These are phyloP conservation scores for Jimgerdemannia lactiflua DNA, from an alignment of 192 early-diverging fungal genomes.

Conservation along the genomic window DNA sequence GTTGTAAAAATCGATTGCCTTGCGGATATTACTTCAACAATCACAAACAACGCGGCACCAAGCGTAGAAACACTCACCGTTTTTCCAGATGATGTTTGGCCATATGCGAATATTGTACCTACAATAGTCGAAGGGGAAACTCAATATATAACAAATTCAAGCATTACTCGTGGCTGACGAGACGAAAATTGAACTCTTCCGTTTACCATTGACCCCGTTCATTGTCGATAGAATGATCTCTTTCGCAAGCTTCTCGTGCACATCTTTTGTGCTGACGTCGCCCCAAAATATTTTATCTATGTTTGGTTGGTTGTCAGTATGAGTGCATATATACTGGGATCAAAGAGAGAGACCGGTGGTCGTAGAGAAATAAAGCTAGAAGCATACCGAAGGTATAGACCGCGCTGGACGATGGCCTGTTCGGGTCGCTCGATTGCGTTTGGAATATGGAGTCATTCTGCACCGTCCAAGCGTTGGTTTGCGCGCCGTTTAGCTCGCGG, in stretches of 20 bases:
- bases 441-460: slow-evolving; percentile 11
- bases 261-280: slow-evolving; percentile 28
- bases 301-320: background rate
- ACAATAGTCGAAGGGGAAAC: background rate
- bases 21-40: background rate
- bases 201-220: slow-evolving; percentile 90
- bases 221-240: slow-evolving; percentile 57
- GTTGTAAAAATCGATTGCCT: slow-evolving; percentile 14
- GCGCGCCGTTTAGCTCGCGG: slow-evolving; percentile 49
- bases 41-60: background rate
- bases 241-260: slow-evolving; percentile 36
- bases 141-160: background rate
- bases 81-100: slow-evolving; percentile 96
- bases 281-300: slow-evolving; percentile 28
- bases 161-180: background rate
- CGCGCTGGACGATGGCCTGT: background rate
- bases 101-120: slow-evolving; percentile 98
- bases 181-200: background rate
- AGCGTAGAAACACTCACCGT: slow-evolving; percentile 49
- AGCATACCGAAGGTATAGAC: slow-evolving; percentile 1
- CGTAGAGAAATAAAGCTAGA: background rate
- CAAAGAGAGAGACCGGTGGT: background rate
- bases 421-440: background rate
- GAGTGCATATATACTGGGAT: background rate
- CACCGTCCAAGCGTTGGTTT: slow-evolving; percentile 40